Evolutionary conservation across 805 yeast genomes (phyloP).

Genomic region (Cyberlindnera bimundalis): DNA sequence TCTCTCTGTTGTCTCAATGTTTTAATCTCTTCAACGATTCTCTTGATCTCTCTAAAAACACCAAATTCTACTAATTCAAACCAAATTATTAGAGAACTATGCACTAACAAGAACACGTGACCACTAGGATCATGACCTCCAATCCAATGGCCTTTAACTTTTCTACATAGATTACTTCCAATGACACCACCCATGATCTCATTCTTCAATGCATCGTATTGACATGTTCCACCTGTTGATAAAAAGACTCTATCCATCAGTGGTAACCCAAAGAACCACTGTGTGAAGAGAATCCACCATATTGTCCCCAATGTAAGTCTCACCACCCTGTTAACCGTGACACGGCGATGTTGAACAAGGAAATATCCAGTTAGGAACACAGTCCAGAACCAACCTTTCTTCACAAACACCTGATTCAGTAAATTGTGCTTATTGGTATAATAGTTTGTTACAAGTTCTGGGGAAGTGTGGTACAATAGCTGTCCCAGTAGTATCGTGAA

Average conservation of each 20-base stretch:
- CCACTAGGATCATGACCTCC: conserved; percentile 98
- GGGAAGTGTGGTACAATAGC: conserved; percentile 35
- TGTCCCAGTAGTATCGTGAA: conserved; percentile 49
- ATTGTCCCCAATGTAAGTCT: conserved; percentile 37
- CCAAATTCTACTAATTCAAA: conserved; percentile 52
- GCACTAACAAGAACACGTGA: conserved; percentile 76
- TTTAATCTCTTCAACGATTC: conserved; percentile 6
- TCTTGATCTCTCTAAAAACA: conserved; percentile 33
- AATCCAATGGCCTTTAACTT: conserved; percentile 60
- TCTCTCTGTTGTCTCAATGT: neutral
- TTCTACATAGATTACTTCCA: conserved; percentile 41
- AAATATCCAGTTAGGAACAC: conserved; percentile 37
- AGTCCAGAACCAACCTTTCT: conserved; percentile 94
- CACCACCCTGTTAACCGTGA: conserved; percentile 5
- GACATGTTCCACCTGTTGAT: conserved; percentile 80
- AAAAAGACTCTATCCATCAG: conserved; percentile 84
- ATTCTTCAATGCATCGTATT: conserved; percentile 13
- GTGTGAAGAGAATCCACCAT: conserved; percentile 88
- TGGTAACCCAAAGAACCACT: conserved; percentile 82
- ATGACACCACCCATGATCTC: conserved; percentile 8
- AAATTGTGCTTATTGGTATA: conserved; percentile 61
- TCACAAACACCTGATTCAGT: conserved; percentile 73
- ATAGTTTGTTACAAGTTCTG: conserved; percentile 15
- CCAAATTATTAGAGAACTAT: conserved; percentile 60
- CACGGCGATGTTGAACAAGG: conserved; percentile 18